Conservation (phyloP, 345 rosid species). For the Citrus sp. region DNA sequence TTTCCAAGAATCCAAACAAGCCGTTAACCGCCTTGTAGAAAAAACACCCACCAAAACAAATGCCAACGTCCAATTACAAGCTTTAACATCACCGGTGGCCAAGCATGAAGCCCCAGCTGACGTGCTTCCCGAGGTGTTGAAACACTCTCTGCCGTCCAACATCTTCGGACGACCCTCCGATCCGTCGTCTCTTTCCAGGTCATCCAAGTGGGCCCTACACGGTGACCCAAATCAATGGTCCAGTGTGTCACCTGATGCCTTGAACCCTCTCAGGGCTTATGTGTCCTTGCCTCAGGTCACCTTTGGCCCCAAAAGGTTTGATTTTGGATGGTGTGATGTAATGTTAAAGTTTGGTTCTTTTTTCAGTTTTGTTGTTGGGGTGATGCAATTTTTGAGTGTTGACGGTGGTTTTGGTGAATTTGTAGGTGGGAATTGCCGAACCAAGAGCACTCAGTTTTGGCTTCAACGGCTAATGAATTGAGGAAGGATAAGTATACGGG, state of each 20-base stretch:
- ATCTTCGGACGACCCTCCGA: slow-evolving; percentile 44
- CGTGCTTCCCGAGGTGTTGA: slow-evolving; percentile 82
- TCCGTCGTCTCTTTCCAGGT: slow-evolving; percentile 60
- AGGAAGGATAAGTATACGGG: slow-evolving; percentile 54
- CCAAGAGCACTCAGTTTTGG: slow-evolving; percentile 39
- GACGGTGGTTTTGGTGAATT: not conserved
- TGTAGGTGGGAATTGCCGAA: slow-evolving; percentile 73
- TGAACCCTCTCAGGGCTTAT: slow-evolving; percentile 86
- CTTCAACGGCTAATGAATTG: slow-evolving; percentile 82
- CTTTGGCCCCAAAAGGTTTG: slow-evolving; percentile 82
- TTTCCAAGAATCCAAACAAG: slow-evolving; percentile 83
- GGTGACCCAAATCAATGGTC: slow-evolving; percentile 30
- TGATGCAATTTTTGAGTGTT: not conserved
- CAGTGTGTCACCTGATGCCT: slow-evolving; percentile 45
- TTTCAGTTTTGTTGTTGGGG: not conserved
- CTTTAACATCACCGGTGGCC: not conserved
- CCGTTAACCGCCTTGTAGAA: slow-evolving; percentile 76
- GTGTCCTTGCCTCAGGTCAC: slow-evolving; percentile 86
- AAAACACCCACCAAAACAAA: slow-evolving; percentile 39
- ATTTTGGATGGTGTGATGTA: not conserved
- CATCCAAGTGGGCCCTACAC: slow-evolving; percentile 71
- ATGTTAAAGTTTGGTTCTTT: not conserved
- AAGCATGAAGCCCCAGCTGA: slow-evolving; percentile 46
- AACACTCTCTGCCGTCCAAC: slow-evolving; percentile 76
- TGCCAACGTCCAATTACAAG: slow-evolving; percentile 10